phyloP scores from a whole-genome alignment of 495 filamentous ascomycete species.

The Aspergillus biplanus region DNA sequence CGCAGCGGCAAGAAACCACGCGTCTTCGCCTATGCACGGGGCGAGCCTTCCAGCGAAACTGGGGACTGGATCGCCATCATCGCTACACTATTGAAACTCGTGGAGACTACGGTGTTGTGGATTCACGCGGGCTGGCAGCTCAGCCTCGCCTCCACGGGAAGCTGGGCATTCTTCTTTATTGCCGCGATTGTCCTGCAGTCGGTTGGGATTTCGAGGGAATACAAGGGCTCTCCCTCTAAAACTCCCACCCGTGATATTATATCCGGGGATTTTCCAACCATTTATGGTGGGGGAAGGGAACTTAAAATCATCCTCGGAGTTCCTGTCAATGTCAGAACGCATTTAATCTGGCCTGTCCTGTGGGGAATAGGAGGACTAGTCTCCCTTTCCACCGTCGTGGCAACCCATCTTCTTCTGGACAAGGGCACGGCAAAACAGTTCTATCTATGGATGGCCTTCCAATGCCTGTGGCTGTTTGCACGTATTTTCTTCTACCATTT shows the following conservation, averaged over 20 bases:
- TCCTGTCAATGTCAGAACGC: background rate
- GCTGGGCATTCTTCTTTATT: background rate
- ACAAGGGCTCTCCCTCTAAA: background rate
- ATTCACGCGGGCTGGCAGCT: slow-evolving; percentile 2
- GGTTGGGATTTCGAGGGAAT: background rate
- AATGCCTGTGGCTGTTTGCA: slow-evolving; percentile 1
- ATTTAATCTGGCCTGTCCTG: background rate
- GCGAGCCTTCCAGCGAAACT: background rate
- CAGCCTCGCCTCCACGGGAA: background rate
- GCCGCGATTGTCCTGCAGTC: slow-evolving; percentile 1
- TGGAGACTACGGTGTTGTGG: slow-evolving; percentile 1
- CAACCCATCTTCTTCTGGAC: background rate
- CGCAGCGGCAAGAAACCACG: background rate
- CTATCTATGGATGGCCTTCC: slow-evolving; percentile 3
- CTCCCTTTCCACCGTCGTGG: background rate
- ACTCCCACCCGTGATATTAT: background rate
- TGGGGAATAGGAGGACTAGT: background rate
- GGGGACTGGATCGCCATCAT: slow-evolving; percentile 2
- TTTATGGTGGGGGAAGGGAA: background rate
- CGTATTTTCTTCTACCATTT: background rate
- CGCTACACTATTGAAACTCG: background rate
- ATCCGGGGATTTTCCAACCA: background rate
- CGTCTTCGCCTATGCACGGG: background rate
- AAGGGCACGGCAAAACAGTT: background rate
- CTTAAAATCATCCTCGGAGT: slow-evolving; percentile 1